Evolutionary conservation across 805 yeast species (phyloP).

Genomic region (Wickerhamomyces subpelliculosus): DNA sequence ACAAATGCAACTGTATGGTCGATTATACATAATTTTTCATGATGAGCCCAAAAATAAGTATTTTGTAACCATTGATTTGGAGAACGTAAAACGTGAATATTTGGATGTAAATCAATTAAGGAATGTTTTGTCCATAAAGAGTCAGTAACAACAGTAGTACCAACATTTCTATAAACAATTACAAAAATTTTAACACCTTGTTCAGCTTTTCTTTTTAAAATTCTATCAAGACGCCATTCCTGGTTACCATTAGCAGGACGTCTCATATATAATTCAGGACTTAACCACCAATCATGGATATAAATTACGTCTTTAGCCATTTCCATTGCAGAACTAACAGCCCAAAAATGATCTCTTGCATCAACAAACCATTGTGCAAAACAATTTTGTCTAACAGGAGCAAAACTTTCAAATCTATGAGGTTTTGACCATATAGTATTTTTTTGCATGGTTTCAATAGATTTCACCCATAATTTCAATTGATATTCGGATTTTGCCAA

Average conservation of each 20-base stretch:
- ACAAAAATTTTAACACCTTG: slow-evolving; percentile 93
- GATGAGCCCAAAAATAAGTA: slow-evolving; percentile 98
- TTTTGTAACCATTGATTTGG: slow-evolving; percentile 93
- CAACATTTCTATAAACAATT: slow-evolving; percentile 90
- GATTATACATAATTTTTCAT: slow-evolving; percentile 81
- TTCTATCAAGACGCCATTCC: slow-evolving; percentile 84
- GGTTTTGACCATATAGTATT: slow-evolving; percentile 64
- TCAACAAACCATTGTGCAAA: slow-evolving; percentile 97
- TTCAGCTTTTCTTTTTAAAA: slow-evolving; percentile 83
- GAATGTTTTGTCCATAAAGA: slow-evolving; percentile 94
- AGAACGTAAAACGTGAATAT: slow-evolving; percentile 84
- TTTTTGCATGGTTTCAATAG: slow-evolving; percentile 62
- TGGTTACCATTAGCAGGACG: slow-evolving; percentile 95
- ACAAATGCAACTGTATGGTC: slow-evolving; percentile 86
- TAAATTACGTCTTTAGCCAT: slow-evolving; percentile 91
- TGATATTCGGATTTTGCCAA: slow-evolving; percentile 61
- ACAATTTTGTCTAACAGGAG: slow-evolving; percentile 80
- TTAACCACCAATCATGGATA: slow-evolving; percentile 98
- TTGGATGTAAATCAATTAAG: slow-evolving; percentile 73
- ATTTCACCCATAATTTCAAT: slow-evolving; percentile 66
- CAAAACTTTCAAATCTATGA: slow-evolving; percentile 83
- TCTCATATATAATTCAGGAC: slow-evolving; percentile 89
- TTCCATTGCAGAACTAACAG: slow-evolving; percentile 83
- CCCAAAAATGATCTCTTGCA: slow-evolving; percentile 95
- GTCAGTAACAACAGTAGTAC: slow-evolving; percentile 86